Base-by-base conservation (phyloP, 225 moss, liverwort and hornwort genomes). In the Takakia lepidozioides region DNA sequence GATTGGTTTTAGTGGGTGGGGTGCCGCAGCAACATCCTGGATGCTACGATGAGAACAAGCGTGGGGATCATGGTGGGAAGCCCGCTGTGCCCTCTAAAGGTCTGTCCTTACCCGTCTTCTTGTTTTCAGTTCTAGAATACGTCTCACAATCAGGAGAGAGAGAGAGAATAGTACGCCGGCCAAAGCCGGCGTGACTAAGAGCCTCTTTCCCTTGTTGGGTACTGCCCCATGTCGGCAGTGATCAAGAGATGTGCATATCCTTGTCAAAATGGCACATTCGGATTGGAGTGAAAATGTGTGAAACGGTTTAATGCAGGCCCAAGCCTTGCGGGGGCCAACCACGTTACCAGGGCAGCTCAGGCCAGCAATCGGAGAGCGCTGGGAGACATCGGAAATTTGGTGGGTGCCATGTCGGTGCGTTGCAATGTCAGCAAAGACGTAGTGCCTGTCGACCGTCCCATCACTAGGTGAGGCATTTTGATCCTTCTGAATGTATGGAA, bases 321-420 rank as follows among this genome's bases (percentile, higher is more conserved):
- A 7, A 32, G 8, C 32, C 7, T 11, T 6, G 11, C 32, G 11
- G 32, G 8, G 11, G 32, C 32, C 49, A 19, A 65, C 18, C 18
- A 56, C 45, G 45, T 43, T 8, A 54, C 70, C 8, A 57, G 74
- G 60, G 74, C 79, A 24, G 79, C 70, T 15, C 79, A 79, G 49
- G 86, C 83, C 29, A 85, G 67, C 52, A 85, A 87, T 3, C 74
- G 98, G 17, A 66, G 98, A 71, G 98, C 87, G 2, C 70, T 98
- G 10, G 91, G 91, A 21, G 98, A 98, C 63, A 90, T 98, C 55
- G 90, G 90, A 2, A 98, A 91, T 60, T 73, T 98, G n/a, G 91
- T 98, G 0, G 91, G 85, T 43, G 83, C 87, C 0, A 84, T 91
- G 84, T 67, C 84, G 7, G 83, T 83, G 25, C 77, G 98, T 26